Percentiles rank a stretch among this genome's conserved stretches.
phyloP scores from a whole-genome alignment of 768 basidiomycete genomes.

The Amanita exitialis region DNA sequence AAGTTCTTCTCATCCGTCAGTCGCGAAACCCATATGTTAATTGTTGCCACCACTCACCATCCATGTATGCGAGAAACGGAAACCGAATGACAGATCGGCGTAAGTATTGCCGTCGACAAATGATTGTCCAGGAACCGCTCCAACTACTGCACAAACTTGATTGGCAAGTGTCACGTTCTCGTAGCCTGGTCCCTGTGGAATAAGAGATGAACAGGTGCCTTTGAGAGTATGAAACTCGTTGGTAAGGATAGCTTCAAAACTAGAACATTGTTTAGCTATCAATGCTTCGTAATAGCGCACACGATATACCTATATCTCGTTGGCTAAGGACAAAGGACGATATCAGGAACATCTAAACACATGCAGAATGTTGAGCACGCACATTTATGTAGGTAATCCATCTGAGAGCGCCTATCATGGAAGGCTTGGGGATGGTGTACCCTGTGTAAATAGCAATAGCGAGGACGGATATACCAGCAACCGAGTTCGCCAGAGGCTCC shows the following conservation, averaged over 20 bases:
- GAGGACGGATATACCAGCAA: constrained; percentile 33
- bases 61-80: constrained; percentile 28
- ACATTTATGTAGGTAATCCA: constrained; percentile 63
- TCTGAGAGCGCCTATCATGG: constrained; percentile 58
- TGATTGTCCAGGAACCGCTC: constrained; percentile 49
- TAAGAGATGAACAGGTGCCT: constrained; percentile 47
- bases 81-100: constrained; percentile 38
- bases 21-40: neutral
- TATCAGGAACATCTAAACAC: neutral
- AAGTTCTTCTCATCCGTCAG: constrained; percentile 36
- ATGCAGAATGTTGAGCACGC: constrained; percentile 8
- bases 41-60: constrained; percentile 20
- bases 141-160: constrained; percentile 70
- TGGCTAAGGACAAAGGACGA: neutral
- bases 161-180: constrained; percentile 43
- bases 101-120: constrained; percentile 52
- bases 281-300: neutral
- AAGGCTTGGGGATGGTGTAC: constrained; percentile 41
- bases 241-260: constrained; percentile 63
- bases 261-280: neutral
- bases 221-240: constrained; percentile 76
- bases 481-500: constrained; percentile 51
- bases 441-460: constrained; percentile 21
- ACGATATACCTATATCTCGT: constrained; percentile 17
- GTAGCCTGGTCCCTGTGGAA: constrained; percentile 56